Evolutionary conservation across 1,284 basidiomycete species (phyloP).

Genomic region (Moniliophthora roreri): DNA sequence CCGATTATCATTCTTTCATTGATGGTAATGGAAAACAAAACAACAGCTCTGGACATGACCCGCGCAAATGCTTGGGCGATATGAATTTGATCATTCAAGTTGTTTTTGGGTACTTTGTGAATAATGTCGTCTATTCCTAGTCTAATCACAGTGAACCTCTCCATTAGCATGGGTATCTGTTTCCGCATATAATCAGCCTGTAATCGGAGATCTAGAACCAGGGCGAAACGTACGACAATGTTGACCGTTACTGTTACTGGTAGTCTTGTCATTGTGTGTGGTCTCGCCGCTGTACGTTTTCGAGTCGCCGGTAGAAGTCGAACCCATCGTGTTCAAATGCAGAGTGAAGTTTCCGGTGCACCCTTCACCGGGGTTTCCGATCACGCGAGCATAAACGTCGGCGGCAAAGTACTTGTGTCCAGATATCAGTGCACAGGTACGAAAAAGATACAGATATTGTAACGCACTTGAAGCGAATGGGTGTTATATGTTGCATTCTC

Average conservation of each 20-base stretch:
- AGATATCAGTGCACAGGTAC: neutral
- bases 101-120: no score
- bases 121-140: no score
- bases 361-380: neutral
- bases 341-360: neutral
- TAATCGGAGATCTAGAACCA: neutral
- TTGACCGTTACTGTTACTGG: no score
- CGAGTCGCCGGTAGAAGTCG: neutral
- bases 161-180: constrained; percentile 3
- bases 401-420: constrained; percentile 5
- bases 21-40: no score
- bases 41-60: no score
- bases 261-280: no score
- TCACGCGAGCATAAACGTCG: neutral
- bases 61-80: no score
- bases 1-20: no score
- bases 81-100: no score
- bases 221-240: neutral
- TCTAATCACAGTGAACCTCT: constrained; percentile 2
- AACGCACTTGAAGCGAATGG: constrained; percentile 3
- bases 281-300: no score
- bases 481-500: constrained; percentile 3
- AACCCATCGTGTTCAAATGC: neutral
- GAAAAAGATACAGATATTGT: no score
- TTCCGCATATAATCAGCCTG: neutral